Percentiles rank a stretch among this genome's conserved stretches.
phyloP scores from a whole-genome alignment of 768 basidiomycete genomes.

The Leccinum barrowsii region DNA sequence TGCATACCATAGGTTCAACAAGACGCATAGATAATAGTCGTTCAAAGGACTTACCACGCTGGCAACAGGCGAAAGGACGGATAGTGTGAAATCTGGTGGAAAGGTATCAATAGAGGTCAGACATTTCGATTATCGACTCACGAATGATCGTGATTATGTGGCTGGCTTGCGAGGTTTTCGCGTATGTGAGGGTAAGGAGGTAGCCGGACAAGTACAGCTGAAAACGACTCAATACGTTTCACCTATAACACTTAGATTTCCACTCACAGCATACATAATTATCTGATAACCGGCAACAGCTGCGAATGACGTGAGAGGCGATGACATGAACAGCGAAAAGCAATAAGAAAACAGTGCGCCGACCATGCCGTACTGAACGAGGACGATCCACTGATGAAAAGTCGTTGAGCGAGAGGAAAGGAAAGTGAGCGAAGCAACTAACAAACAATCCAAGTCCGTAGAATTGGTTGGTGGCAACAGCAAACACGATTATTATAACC shows the following conservation, averaged over 20 bases:
- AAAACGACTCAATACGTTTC: not conserved
- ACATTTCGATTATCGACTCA: conserved; percentile 20
- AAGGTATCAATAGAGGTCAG: not conserved
- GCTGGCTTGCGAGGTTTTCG: conserved; percentile 51
- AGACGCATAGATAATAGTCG: not conserved
- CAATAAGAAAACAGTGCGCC: conserved; percentile 69
- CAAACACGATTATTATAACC: conserved; percentile 61
- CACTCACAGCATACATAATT: conserved; percentile 64
- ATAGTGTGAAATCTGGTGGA: conserved; percentile 57
- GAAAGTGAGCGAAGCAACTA: conserved; percentile 32
- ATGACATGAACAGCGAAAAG: conserved; percentile 54
- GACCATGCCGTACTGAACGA: conserved; percentile 68
- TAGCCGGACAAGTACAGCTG: conserved; percentile 67
- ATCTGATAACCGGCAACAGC: conserved; percentile 70
- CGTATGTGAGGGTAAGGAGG: conserved; percentile 71
- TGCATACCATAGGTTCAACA: conserved; percentile 21
- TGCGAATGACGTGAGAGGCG: conserved; percentile 73
- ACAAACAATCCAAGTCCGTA: conserved; percentile 60
- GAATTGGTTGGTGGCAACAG: conserved; percentile 56
- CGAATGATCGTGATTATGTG: conserved; percentile 58
- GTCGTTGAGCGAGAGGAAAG: conserved; percentile 1
- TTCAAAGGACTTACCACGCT: conserved; percentile 49
- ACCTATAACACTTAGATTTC: not conserved
- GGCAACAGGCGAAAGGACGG: conserved; percentile 64
- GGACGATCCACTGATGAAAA: conserved; percentile 56